Base-by-base conservation (phyloP, 768 basidiomycete species). In the Calocybe cyanea region DNA sequence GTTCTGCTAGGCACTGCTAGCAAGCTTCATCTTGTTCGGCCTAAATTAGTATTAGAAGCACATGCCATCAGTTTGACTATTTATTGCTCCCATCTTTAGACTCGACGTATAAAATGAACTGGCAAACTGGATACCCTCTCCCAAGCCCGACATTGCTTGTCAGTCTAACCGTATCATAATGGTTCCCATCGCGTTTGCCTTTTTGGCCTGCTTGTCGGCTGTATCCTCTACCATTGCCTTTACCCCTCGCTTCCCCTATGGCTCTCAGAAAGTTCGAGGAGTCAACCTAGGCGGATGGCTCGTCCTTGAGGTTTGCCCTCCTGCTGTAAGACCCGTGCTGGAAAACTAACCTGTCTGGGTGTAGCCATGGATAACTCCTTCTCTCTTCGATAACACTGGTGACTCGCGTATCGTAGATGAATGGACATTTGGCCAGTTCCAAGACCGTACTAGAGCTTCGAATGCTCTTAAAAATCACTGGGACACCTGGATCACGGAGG, bases 401-500 rank as follows among this genome's bases (percentile, higher is more conserved):
- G 73, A 77, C 57, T 52, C 45, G 41, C 63, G 63, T 49, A 83
- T 85, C 56, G 70, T 85, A 44, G 89, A 92, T 62, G 87, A 91
- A 54, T 91, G 75, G 68, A 90, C 87, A 1, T 89, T 88, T 54
- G 75, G 83, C 41, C 74, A 81, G 57, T 78, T 71, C 48, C 84
- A 87, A 55, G 61, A 75, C 59, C 53, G 60, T 11, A 51, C 62
- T 24, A 75, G 67, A 0, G 88, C 87, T 1, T 57, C 55, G n/a
- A 53, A 57, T n/a, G 65, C 61, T 14, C 70, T 91, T 17, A 67
- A 73, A 49, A 68, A 73, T 38, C 90, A 91, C 59, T 92, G 89
- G 88, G 63, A 87, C 51, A 83, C 82, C 0, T 93, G 81, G 80
- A 91, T 97, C 53, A 88, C 84, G 1, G 85, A 92, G 57, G 59